phyloP scores from a whole-genome alignment of 306 rosid species.

The Castanea crenata region DNA sequence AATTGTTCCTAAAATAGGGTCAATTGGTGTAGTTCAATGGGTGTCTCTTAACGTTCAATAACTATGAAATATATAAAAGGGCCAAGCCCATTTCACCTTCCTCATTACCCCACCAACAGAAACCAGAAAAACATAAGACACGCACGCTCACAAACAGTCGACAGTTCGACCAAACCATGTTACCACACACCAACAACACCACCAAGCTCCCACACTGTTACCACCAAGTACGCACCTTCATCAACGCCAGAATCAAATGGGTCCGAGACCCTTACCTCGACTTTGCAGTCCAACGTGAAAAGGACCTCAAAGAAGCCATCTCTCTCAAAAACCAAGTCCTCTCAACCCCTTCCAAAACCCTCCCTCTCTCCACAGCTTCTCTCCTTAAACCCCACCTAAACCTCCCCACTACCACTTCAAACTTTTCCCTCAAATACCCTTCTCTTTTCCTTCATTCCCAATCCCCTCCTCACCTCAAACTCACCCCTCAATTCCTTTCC shows the following conservation, averaged over 20 bases:
- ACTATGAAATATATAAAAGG: no score
- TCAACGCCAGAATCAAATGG: conserved; percentile 77
- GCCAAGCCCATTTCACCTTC: no score
- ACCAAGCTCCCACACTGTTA: conserved; percentile 43
- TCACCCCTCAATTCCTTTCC: conserved; percentile 51
- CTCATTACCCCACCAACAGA: background rate
- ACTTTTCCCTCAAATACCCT: conserved; percentile 48
- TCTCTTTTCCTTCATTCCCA: conserved; percentile 54
- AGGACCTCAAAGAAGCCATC: conserved; percentile 57
- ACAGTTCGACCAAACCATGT: conserved; percentile 25
- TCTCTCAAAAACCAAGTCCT: conserved; percentile 61
- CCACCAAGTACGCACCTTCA: conserved; percentile 45
- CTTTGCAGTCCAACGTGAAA: conserved; percentile 64
- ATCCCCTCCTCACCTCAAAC: conserved; percentile 50
- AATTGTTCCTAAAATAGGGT: no score
- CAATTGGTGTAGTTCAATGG: no score
- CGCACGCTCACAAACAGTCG: no score
- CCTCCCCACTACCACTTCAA: conserved; percentile 50
- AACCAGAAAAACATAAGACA: background rate
- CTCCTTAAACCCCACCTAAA: conserved; percentile 46
- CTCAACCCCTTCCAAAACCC: conserved; percentile 51
- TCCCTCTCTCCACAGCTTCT: conserved; percentile 59
- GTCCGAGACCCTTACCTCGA: conserved; percentile 78
- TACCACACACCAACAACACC: conserved; percentile 3
- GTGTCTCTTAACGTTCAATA: no score